Conservation (phyloP, 208 protist species). For the Leishmania amazonensis region DNA sequence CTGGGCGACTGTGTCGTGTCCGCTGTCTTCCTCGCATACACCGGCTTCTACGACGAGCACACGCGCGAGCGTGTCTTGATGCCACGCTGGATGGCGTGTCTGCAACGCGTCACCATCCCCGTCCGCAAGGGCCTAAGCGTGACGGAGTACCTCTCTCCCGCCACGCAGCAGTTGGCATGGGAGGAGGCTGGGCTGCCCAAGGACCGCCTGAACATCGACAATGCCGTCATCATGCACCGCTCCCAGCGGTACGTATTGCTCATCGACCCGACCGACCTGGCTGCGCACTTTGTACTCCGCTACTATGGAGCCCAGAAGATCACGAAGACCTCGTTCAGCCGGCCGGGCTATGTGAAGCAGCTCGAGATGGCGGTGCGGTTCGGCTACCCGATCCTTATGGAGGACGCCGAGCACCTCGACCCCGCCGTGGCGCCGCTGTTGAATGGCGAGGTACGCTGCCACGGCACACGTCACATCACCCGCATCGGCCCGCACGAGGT, state of each 20-base stretch:
- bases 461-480: constrained; percentile 94
- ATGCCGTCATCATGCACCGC: constrained; percentile 97
- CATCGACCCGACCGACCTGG: constrained; percentile 99
- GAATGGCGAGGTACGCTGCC: constrained; percentile 96
- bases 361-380: constrained; percentile 98
- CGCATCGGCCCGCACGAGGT: constrained; percentile 97
- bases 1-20: constrained; percentile 96
- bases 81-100: constrained; percentile 82
- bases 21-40: constrained; percentile 97
- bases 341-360: constrained; percentile 97
- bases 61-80: constrained; percentile 86
- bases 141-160: constrained; percentile 93
- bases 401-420: constrained; percentile 99
- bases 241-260: constrained; percentile 97
- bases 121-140: constrained; percentile 69
- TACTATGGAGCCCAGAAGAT: constrained; percentile 87
- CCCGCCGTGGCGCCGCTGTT: constrained; percentile 98
- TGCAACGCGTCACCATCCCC: constrained; percentile 68
- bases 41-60: constrained; percentile 98
- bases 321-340: constrained; percentile 95
- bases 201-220: constrained; percentile 98
- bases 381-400: constrained; percentile 98
- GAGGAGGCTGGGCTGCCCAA: constrained; percentile 93
- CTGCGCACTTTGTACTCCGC: constrained; percentile 92
- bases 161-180: constrained; percentile 96